A percentile compares a stretch with the other conserved stretches of the same genome.
These are phyloP conservation scores for Suillus placidus DNA, from an alignment of 768 basidiomycete species.

Conservation along the genomic window DNA sequence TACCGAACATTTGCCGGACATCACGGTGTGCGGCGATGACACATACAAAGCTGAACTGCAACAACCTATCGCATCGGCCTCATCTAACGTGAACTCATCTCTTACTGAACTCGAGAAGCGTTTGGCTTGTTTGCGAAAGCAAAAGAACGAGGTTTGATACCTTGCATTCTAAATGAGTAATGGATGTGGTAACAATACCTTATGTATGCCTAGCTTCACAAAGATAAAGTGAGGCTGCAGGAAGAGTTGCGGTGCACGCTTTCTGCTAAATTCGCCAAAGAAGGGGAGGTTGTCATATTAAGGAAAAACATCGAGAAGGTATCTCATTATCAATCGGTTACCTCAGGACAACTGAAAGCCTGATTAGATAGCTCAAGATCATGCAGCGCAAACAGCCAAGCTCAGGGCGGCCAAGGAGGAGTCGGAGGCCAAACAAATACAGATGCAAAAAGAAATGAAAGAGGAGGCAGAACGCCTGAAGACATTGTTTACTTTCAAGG, in stretches of 20 bases:
- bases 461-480: constrained; percentile 71
- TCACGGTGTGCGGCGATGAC: constrained; percentile 61
- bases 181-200: constrained; percentile 15
- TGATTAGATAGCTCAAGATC: constrained; percentile 57
- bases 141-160: constrained; percentile 52
- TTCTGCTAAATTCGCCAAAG: constrained; percentile 57
- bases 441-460: constrained; percentile 63
- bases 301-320: constrained; percentile 73
- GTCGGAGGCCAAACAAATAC: constrained; percentile 55
- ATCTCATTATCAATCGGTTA: constrained; percentile 5
- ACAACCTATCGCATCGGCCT: background rate
- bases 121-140: constrained; percentile 29
- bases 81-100: background rate
- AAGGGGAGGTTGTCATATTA: constrained; percentile 72
- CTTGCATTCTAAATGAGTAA: constrained; percentile 7
- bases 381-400: constrained; percentile 56
- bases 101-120: constrained; percentile 7
- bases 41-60: constrained; percentile 45
- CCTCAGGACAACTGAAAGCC: background rate
- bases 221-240: constrained; percentile 51
- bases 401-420: constrained; percentile 64
- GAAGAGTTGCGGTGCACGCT: constrained; percentile 48
- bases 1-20: constrained; percentile 61
- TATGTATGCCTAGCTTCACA: constrained; percentile 45
- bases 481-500: constrained; percentile 72